phyloP scores from a whole-genome alignment of 225 moss, liverwort and hornwort genomes.

The Marchantia paleacea region DNA sequence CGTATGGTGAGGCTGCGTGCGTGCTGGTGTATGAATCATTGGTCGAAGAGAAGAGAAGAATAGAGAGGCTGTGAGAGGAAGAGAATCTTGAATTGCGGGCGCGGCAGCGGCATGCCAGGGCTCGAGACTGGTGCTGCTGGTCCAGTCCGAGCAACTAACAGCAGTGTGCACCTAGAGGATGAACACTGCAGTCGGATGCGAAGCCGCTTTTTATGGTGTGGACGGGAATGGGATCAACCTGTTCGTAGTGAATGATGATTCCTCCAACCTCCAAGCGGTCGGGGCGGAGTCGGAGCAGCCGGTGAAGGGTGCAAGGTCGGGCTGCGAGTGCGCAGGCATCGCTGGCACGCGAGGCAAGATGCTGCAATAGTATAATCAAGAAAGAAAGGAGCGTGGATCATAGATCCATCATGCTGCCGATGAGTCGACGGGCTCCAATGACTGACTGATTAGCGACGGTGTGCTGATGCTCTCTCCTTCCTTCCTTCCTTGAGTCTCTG shows the following conservation, averaged over 20 bases:
- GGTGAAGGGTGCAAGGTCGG: neutral
- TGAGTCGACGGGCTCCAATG: neutral
- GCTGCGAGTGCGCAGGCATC: neutral
- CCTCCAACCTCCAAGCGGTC: neutral
- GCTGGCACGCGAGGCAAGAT: conserved; percentile 3
- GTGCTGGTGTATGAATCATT: neutral
- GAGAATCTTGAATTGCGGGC: neutral
- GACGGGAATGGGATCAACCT: neutral
- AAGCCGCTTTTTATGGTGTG: neutral
- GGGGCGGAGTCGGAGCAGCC: neutral
- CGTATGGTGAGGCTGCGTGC: neutral
- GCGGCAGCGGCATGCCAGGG: neutral
- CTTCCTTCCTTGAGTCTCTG: neutral
- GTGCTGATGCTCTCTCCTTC: no score
- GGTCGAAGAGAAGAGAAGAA: neutral
- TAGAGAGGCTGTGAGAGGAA: no score
- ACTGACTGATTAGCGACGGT: neutral
- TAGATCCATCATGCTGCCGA: neutral
- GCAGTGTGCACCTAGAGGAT: neutral
- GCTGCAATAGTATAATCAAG: neutral
- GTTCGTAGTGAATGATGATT: neutral
- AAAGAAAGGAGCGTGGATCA: neutral
- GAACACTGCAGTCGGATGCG: neutral
- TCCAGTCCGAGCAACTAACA: neutral
- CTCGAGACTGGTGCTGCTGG: neutral